Evolutionary conservation across 2,329 filamentous ascomycete species (phyloP), one percentile per base, ranked within the genome.

Genomic region (Ilyonectria sp.): DNA sequence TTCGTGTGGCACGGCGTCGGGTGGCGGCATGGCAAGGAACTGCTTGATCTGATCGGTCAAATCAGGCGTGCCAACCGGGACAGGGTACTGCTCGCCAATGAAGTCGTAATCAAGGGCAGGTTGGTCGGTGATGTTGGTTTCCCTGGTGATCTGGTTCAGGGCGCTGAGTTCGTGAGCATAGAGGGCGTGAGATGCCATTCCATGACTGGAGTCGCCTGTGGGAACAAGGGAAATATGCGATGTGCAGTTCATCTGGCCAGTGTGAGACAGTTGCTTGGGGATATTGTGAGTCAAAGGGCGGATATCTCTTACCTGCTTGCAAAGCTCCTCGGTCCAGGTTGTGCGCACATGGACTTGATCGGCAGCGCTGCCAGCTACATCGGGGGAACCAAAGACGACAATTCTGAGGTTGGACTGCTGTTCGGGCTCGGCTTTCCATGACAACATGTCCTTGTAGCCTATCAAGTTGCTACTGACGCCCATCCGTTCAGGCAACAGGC

Each of bases 181-280:
- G 6, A 87, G 76, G 35, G 79, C 71, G 69, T 86, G 94, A 68
- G 84, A 86, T 2, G 80, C 91, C 35, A 87, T 82, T 11, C 75
- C 79, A 23, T 54, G 87, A 83, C 23, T 90, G n/a, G 80, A 85
- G 19, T 80, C 85, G 11, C 71, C 71, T 2, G 69, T 60, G 2
- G 86, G 86, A 1, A 86, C 77, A 60, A 86, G 81, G 1, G 86
- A 87, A 21, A 85, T 69, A 56, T 86, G 80, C 1, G 79, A 80
- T 17, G 80, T 79, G 75, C 86, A 89, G 29, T 79, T 72, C 9
- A 88, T 77, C 86, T 88, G 57, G 15, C 21, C 17, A n/a, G 5
- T 10, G 35, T 49, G 35, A 75, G 60, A 71, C 56, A 23, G 49
- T 19, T 23, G 47, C 10, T 13, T 44, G 5, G 47, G 6, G 21